Evolutionary conservation across 495 filamentous ascomycete species (phyloP).

Genomic region (Aspergillus avenaceus): DNA sequence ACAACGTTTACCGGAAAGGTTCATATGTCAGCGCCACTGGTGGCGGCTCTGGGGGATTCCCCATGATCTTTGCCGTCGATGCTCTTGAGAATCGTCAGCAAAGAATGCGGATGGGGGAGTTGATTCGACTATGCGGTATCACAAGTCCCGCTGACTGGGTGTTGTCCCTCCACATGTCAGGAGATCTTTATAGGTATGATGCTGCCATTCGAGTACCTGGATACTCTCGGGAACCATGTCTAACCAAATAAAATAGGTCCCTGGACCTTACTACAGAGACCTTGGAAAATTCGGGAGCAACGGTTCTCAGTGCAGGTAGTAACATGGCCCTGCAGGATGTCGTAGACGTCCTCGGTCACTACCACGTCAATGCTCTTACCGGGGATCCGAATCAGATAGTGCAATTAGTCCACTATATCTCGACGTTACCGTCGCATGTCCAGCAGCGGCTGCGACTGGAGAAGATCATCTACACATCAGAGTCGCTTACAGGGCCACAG

Average conservation of each 20-base stretch:
- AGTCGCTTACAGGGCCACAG: slow-evolving; percentile 17
- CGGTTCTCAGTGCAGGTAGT: slow-evolving; percentile 23
- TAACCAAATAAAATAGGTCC: slow-evolving; percentile 1
- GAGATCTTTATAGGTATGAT: slow-evolving; percentile 4
- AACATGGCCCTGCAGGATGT: slow-evolving; percentile 17
- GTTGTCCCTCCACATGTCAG: slow-evolving; percentile 20
- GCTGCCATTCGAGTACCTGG: background rate
- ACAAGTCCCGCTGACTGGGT: slow-evolving; percentile 24
- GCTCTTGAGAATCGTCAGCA: slow-evolving; percentile 26
- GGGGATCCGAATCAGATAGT: slow-evolving; percentile 24
- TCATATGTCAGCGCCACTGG: slow-evolving; percentile 26
- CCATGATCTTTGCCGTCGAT: slow-evolving; percentile 23
- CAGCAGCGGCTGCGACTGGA: slow-evolving; percentile 6
- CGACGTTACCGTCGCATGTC: slow-evolving; percentile 9
- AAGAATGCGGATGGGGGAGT: slow-evolving; percentile 13
- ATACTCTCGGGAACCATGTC: background rate
- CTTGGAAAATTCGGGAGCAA: slow-evolving; percentile 15
- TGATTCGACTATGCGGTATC: slow-evolving; percentile 15
- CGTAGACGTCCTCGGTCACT: slow-evolving; percentile 11
- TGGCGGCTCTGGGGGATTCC: slow-evolving; percentile 22
- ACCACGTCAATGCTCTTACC: slow-evolving; percentile 21
- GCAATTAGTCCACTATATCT: slow-evolving; percentile 20
- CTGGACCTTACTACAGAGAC: slow-evolving; percentile 18
- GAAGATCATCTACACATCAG: slow-evolving; percentile 27
- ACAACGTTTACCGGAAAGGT: slow-evolving; percentile 23